These are phyloP conservation scores for Sechiopsis laciniata DNA, from an alignment of 306 rosid species.

Conservation along the genomic window DNA sequence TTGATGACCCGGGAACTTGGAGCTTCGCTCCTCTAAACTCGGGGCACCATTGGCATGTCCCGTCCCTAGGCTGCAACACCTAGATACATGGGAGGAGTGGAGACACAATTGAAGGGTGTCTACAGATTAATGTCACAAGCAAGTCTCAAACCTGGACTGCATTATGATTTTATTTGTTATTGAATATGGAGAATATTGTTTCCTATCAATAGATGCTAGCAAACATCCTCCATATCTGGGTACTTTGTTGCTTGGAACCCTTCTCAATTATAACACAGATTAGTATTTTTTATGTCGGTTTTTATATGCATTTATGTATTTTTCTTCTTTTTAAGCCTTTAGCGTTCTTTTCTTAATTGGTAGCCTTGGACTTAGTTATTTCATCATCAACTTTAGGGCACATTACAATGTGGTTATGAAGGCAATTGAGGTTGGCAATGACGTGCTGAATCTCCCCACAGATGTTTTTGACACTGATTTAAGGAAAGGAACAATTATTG, in stretches of 20 bases:
- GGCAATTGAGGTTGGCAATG: constrained; percentile 62
- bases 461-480: constrained; percentile 47
- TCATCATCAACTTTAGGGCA: constrained; percentile 45
- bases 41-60: no score
- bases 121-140: no score
- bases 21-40: no score
- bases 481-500: constrained; percentile 61
- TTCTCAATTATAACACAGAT: neutral
- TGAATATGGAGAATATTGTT: no score
- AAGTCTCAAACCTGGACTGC: no score
- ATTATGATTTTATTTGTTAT: no score
- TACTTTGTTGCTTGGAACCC: neutral
- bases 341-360: constrained; percentile 26
- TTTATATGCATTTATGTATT: constrained; percentile 15
- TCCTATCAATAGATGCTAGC: no score
- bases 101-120: no score
- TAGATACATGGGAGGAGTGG: no score
- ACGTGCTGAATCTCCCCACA: constrained; percentile 45
- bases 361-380: constrained; percentile 33
- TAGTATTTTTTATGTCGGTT: neutral
- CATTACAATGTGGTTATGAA: constrained; percentile 80
- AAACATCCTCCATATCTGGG: neutral
- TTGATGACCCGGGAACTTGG: no score
- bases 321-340: constrained; percentile 22
- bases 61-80: no score